A percentile compares a stretch with the other conserved stretches of the same genome.
These are phyloP conservation scores for Staphylotrichum longicolle DNA, from an alignment of 495 filamentous ascomycete species.

Conservation along the genomic window DNA sequence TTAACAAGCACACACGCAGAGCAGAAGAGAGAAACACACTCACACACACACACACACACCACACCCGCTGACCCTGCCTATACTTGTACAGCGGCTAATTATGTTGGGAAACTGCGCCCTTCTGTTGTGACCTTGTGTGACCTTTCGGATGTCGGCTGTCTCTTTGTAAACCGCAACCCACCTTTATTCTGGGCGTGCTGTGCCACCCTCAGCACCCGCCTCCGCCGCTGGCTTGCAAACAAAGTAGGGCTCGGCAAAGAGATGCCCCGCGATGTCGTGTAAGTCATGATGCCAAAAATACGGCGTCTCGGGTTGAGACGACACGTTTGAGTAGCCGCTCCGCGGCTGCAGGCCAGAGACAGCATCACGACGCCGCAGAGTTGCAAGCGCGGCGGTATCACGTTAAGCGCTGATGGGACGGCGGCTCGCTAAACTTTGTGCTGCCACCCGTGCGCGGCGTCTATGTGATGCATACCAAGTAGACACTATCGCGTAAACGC, in stretches of 20 bases:
- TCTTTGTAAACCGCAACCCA: not conserved
- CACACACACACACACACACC: not conserved
- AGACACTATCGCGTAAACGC: not conserved
- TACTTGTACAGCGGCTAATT: conserved; percentile 3
- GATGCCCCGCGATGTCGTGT: not conserved
- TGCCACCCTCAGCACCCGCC: conserved; percentile 22
- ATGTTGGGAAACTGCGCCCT: conserved; percentile 4
- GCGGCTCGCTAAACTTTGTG: not conserved
- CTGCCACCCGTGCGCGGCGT: conserved; percentile 2
- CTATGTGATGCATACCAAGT: conserved; percentile 2
- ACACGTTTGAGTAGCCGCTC: conserved; percentile 10
- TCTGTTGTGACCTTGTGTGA: not conserved
- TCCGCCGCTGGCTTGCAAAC: not conserved
- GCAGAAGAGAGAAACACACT: not conserved
- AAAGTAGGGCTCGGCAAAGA: not conserved
- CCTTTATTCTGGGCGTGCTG: conserved; percentile 13
- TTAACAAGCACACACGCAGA: not conserved
- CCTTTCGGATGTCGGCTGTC: conserved; percentile 9
- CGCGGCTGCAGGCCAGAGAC: conserved; percentile 4
- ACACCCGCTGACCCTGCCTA: not conserved
- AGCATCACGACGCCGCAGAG: not conserved
- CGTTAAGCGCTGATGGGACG: conserved; percentile 19
- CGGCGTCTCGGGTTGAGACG: not conserved
- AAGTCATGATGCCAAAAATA: conserved; percentile 15
- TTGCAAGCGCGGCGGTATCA: conserved; percentile 8